Evolutionary conservation across 805 yeast species (phyloP), one percentile per base, ranked within the genome.

Genomic region (Tanozyma kutaoensis): DNA sequence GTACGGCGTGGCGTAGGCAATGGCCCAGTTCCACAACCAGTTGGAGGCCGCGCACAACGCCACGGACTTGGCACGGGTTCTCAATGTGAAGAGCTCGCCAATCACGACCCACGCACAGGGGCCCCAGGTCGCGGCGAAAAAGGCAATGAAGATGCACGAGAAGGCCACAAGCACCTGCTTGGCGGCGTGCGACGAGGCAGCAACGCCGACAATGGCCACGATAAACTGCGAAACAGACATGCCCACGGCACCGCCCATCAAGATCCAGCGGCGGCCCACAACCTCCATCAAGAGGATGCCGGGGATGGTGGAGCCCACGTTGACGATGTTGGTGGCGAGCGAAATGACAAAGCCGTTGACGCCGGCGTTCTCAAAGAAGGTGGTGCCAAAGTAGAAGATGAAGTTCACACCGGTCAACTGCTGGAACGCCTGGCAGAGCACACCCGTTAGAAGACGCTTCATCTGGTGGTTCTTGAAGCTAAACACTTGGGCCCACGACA

Each of bases 101-200:
- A 12, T 20, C 15, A 13, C 4, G 25, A 70, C 80, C 86, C 88
- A 80, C 22, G 70, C 72, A 33, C 69, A 71, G 22, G 91, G 85
- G 48, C 88, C 88, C 88, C 91, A 81, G 14, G 88, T 69, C 4
- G 81, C 64, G 8, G 91, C 93, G 56, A 78, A 77, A 47, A 75
- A 74, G 29, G 76, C 72, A 38, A 81, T 75, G 46, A 76, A 81
- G 12, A 78, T 62, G 25, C 48, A 37, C 7, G 43, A 35, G 11
- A 45, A 27, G 15, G 47, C 39, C 4, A 32, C 28, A n/a, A 35
- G 34, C 24, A 43, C 44, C 11, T 31, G 25, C 23, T 47, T 37
- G 43, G 17, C 17, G 7, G 7, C 17, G 7, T 5, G 7, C 17
- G 17, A 15, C 8, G 25, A 18, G n/a, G 49, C 37, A 14, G 52